Base-by-base conservation (phyloP, 1,284 basidiomycete genomes). In the Cryptococcus jaspeensis region DNA sequence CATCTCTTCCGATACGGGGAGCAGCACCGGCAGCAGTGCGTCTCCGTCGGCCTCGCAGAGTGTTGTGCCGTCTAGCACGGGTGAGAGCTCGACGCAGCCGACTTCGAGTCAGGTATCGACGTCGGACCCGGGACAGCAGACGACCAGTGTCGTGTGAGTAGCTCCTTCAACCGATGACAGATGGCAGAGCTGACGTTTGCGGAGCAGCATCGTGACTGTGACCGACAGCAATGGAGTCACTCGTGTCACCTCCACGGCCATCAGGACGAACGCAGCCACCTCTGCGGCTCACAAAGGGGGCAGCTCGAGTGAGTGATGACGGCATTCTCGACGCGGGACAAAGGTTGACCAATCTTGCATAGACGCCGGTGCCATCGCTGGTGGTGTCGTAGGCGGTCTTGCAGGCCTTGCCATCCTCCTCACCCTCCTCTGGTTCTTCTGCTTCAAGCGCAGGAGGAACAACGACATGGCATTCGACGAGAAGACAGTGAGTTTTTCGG, bases 381-480 rank as follows among this genome's bases (percentile, higher is more conserved):
- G 77, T 36, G 77, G 76, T 47, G 75, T 76, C n/a, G 66, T 78
- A n/a, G 77, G 77, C 23, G 77, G 77, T 52, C 39, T 59, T 20
- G 58, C 58, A 5, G 59, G 59, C 45, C 58, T 74, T 5, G 60
- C 69, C 13, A 50, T 74, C 1, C 48, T 78, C 23, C 63, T 61
- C 15, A 64, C 64, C 6, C 62, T 75, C 13, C 40, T 72, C 7
- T 68, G 65, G 59, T 76, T 71, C 67, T 68, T 75, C 65, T 62
- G 65, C 53, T 62, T 71, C 59, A 64, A 63, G 43, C 60, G 63
- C 25, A 66, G 60, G 56, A 65, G 64, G 46, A 50, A 60, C 41
- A 65, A 64, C 32, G 65, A 72, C 50, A 62, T 69, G 23, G 76
- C 74, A 3, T 78, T 77, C 54, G 76, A 77, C 56, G 76, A 78